phyloP scores from a whole-genome alignment of 306 rosid species.

The Ceratonia siliqua region DNA sequence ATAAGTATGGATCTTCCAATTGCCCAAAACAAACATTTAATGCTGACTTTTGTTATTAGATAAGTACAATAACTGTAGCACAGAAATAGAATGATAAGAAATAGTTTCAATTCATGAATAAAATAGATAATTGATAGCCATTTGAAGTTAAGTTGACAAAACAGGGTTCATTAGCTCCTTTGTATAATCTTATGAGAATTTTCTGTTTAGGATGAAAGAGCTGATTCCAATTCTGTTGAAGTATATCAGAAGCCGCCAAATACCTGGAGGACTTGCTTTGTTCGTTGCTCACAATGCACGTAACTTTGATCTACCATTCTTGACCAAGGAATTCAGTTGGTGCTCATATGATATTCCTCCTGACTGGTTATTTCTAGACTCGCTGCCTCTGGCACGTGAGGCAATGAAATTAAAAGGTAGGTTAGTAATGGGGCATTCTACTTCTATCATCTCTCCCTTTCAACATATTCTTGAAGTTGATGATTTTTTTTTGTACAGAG shows the following conservation, averaged over 20 bases:
- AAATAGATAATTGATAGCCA: not conserved
- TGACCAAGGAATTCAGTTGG: not conserved
- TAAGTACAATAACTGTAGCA: not conserved
- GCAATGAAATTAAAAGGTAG: not conserved
- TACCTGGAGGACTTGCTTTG: not conserved
- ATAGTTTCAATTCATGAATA: not conserved
- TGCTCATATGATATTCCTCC: not conserved
- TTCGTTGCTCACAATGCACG: conserved; percentile 5
- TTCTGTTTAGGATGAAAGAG: conserved; percentile 8
- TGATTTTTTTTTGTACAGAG: not conserved
- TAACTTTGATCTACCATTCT: not conserved
- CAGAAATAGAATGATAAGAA: not conserved
- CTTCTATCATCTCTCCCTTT: not conserved
- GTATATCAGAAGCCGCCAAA: conserved; percentile 4
- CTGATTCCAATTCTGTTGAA: not conserved
- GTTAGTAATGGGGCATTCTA: not conserved
- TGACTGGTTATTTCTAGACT: not conserved
- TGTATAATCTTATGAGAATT: not conserved
- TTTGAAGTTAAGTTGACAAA: not conserved
- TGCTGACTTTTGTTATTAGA: not conserved
- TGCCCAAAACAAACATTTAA: not conserved
- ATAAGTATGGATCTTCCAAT: not conserved
- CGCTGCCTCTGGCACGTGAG: not conserved
- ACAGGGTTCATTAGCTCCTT: not conserved
- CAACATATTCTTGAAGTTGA: not conserved